phyloP scores from a whole-genome alignment of 768 basidiomycete species.

The Podaxis sp. region DNA sequence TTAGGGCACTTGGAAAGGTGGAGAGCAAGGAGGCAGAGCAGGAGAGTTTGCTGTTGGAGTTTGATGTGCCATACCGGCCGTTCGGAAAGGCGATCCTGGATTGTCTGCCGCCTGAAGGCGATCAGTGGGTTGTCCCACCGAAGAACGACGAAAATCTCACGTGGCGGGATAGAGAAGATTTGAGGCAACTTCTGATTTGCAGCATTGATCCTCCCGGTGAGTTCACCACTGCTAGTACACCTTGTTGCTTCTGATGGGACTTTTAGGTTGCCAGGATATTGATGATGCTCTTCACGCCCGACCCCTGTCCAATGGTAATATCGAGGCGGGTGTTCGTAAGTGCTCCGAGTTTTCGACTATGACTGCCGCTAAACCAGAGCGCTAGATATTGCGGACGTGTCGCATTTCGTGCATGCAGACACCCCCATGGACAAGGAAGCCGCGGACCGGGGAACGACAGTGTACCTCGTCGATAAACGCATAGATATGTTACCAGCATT shows the following conservation, averaged over 20 bases:
- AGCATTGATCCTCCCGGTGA: slow-evolving; percentile 95
- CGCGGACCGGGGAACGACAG: slow-evolving; percentile 93
- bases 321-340: slow-evolving; percentile 97
- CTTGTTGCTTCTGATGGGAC: neutral
- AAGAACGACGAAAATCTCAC: slow-evolving; percentile 45
- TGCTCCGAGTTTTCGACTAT: slow-evolving; percentile 23
- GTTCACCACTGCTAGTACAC: neutral
- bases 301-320: slow-evolving; percentile 84
- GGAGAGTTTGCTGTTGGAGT: slow-evolving; percentile 90
- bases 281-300: slow-evolving; percentile 96
- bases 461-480: slow-evolving; percentile 97
- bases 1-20: slow-evolving; percentile 84
- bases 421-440: slow-evolving; percentile 97
- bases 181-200: slow-evolving; percentile 84
- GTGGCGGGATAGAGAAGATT: slow-evolving; percentile 87
- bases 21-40: slow-evolving; percentile 97
- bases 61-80: slow-evolving; percentile 92
- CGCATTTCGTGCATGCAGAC: slow-evolving; percentile 90
- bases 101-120: slow-evolving; percentile 88
- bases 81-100: slow-evolving; percentile 95
- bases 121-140: slow-evolving; percentile 87
- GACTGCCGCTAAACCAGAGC: neutral
- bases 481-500: slow-evolving; percentile 97
- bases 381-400: slow-evolving; percentile 97
- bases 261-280: slow-evolving; percentile 90